Base-by-base conservation (phyloP, 2,329 filamentous ascomycete genomes). In the Zalaria obscura region DNA sequence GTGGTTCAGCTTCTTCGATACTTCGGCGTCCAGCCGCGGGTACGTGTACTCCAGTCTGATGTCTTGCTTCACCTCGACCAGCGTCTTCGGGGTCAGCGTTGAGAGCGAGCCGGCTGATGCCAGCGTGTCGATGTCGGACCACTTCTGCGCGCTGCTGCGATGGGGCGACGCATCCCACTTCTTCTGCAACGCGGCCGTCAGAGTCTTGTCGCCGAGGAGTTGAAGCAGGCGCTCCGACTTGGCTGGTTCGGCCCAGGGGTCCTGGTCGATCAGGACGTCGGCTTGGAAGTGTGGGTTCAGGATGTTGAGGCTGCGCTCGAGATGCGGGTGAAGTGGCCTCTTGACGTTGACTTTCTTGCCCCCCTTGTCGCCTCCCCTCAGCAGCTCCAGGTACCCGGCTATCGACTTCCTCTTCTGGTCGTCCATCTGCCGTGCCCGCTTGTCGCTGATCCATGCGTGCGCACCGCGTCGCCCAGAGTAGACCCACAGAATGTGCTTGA, bases 401-500 rank as follows among this genome's bases (percentile, higher is more conserved):
- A 98, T 80, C 0, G 88, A 83, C 50, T 78, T 78, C 42, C 91
- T 76, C 62, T 84, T 87, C 52, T 82, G 75, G 53, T 98, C 91
- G 48, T 93, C 83, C 68, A 98, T 75, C 29, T 72, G 72, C 43
- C 91, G 76, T 1, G 88, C 91, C 43, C 80, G 79, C 56, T 82
- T 84, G 60, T 98, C 91, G 58, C 89, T 96, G 7, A 98, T 83
- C 91, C 91, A 98, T 4, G 91, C 91, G 77, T 98, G 91, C 27
- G 84, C 88, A 66, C 91, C 91, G 72, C 91, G 78, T 62, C 91
- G 82, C 51, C 91, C 91, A 0, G 91, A 98, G 63, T 98, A 98
- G 5, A 98, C 88, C 91, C 91, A 98, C 61, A 98, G 73, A 55
- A 98, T 89, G 62, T 98, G 89, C 57, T 83, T 79, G 64, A 95